Percentiles rank a stretch among this genome's conserved stretches.
phyloP scores from a whole-genome alignment of 164 flowering plant genomes.

The Warburgia ugandensis region DNA sequence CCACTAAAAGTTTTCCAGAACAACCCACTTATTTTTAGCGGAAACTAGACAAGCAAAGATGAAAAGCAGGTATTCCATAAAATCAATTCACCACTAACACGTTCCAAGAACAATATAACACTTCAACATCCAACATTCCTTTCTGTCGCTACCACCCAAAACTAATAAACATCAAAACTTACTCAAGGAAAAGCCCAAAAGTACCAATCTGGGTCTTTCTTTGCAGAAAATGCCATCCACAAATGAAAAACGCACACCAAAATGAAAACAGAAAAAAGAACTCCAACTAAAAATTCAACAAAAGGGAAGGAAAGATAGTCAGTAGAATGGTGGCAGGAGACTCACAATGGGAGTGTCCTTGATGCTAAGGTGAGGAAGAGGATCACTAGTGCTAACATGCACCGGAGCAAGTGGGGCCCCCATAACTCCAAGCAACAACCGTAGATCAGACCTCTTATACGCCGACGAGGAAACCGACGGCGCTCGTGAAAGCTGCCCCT shows the following conservation, averaged over 20 bases:
- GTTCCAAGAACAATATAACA: too few relatives aligned
- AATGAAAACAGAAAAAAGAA: neutral
- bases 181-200: neutral
- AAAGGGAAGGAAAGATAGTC: neutral
- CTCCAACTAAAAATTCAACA: neutral
- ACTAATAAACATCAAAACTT: neutral
- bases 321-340: slow-evolving; percentile 2
- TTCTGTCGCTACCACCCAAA: neutral
- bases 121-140: neutral
- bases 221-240: too few relatives aligned
- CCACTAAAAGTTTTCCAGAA: too few relatives aligned
- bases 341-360: slow-evolving; percentile 68
- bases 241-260: neutral
- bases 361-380: slow-evolving; percentile 55
- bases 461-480: slow-evolving; percentile 47
- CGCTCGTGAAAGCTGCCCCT: slow-evolving; percentile 54
- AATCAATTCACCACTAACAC: too few relatives aligned
- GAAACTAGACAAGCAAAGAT: too few relatives aligned
- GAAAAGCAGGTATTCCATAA: too few relatives aligned
- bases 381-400: slow-evolving; percentile 44
- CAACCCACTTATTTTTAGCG: too few relatives aligned
- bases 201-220: too few relatives aligned
- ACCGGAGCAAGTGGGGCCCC: slow-evolving; percentile 81
- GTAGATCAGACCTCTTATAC: slow-evolving; percentile 59
- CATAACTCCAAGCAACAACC: slow-evolving; percentile 57